Base-by-base conservation (phyloP, 2,329 filamentous ascomycete species). In the Fusarium miscanthi region DNA sequence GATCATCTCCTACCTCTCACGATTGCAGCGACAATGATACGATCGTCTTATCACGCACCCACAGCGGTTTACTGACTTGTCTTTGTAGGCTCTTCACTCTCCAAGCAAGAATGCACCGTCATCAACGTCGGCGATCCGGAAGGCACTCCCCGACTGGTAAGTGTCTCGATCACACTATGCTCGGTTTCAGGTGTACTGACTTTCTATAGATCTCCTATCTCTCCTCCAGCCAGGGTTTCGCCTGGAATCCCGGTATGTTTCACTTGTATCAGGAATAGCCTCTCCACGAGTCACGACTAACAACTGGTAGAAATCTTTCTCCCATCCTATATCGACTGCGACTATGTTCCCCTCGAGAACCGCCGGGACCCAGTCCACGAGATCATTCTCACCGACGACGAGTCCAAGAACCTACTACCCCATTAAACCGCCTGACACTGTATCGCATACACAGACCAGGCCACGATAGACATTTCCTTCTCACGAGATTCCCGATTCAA, bases 341-440 rank as follows among this genome's bases (percentile, higher is more conserved):
- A 94, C 75, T 93, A 93, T 79, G 87, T 90, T 41, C 92, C 93
- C 45, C 87, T 95, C 78, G 92, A 94, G 81, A 90, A 92, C 80
- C 90, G 89, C 74, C 91, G 91, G 78, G 93, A 95, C 73, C 92
- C 92, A 3, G 92, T 95, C 54, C 86, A 93, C 82, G 93, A 95
- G 79, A 94, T 95, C 74, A 85, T 89, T 63, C 85, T 95, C 63
- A 94, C 88, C 75, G 93, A 95, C 71, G 93, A 95, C 81, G 93
- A 95, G 83, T 87, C 89, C 62, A 89, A 89, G 75, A 85, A 87
- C 72, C 90, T 93, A 84, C 85, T 93, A 52, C 92, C 92, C 10
- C 87, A 90, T 83, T 91, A 82, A 83, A 61, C n/a, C 53, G 30
- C 25, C 54, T 41, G 45, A 42, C 41, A 38, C 70, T 59, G 48